These are phyloP conservation scores for Aureobasidium lini DNA, from an alignment of 2,329 filamentous ascomycete species.

Conservation along the genomic window DNA sequence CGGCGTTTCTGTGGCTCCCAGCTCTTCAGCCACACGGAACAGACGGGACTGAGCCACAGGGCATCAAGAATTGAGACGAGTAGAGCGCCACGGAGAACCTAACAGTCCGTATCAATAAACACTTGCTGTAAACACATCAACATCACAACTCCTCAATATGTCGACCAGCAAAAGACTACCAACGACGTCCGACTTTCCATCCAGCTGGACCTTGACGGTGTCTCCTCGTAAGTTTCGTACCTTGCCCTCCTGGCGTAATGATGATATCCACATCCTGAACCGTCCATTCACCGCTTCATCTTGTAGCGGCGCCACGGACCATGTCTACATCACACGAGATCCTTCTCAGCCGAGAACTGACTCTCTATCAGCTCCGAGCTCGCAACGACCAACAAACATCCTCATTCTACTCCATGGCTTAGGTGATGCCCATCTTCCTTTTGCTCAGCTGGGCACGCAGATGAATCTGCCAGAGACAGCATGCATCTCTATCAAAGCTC, in stretches of 20 bases:
- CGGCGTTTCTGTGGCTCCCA: not conserved
- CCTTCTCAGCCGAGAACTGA: not conserved
- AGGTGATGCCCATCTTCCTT: slow-evolving; percentile 65
- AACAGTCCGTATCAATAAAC: not conserved
- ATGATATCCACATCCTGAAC: not conserved
- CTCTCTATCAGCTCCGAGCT: slow-evolving; percentile 30
- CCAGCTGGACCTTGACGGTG: slow-evolving; percentile 34
- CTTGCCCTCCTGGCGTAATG: not conserved
- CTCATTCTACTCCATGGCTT: slow-evolving; percentile 79
- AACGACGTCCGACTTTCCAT: slow-evolving; percentile 35
- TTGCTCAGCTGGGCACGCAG: slow-evolving; percentile 59
- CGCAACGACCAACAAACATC: slow-evolving; percentile 61
- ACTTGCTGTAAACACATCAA: not conserved
- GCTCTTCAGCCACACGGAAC: not conserved
- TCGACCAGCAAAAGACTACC: slow-evolving; percentile 30
- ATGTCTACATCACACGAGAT: slow-evolving; percentile 2
- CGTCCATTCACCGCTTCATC: not conserved
- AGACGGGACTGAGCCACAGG: not conserved
- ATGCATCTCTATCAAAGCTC: slow-evolving; percentile 66
- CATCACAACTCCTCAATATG: not conserved
- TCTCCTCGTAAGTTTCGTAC: slow-evolving; percentile 35
- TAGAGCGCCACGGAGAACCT: not conserved
- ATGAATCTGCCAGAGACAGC: slow-evolving; percentile 70
- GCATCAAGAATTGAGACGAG: not conserved
- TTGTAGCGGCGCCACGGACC: slow-evolving; percentile 6